A percentile compares a stretch with the other conserved stretches of the same genome.
These are phyloP conservation scores for Gymnopilus dilepis DNA, from an alignment of 768 basidiomycete genomes.

Conservation along the genomic window DNA sequence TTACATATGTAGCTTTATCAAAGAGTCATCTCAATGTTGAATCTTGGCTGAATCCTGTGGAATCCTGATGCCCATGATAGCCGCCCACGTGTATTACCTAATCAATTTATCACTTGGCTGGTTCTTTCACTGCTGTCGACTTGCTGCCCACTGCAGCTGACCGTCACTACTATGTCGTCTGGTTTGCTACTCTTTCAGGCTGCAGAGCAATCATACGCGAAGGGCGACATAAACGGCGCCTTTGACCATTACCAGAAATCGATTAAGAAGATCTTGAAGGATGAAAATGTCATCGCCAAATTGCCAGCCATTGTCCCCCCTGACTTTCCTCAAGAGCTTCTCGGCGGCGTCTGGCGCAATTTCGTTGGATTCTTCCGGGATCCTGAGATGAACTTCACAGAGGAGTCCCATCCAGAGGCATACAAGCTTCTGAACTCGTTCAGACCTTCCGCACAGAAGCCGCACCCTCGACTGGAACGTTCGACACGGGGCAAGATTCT, in stretches of 20 bases:
- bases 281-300: slow-evolving; percentile 5
- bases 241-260: slow-evolving; percentile 10
- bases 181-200: slow-evolving; percentile 6
- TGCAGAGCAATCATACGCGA: not conserved
- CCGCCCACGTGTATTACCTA: too few species aligned
- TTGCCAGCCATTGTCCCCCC: slow-evolving; percentile 9
- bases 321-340: slow-evolving; percentile 10
- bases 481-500: slow-evolving; percentile 8
- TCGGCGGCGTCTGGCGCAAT: slow-evolving; percentile 9
- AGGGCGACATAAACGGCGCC: not conserved
- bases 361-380: slow-evolving; percentile 9
- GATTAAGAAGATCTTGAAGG: slow-evolving; percentile 11
- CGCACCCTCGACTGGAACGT: slow-evolving; percentile 5
- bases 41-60: too few species aligned
- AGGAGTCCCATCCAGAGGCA: slow-evolving; percentile 9
- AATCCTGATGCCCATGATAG: too few species aligned
- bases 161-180: slow-evolving; percentile 5
- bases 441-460: slow-evolving; percentile 4
- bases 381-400: slow-evolving; percentile 7
- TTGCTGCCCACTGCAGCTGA: too few species aligned
- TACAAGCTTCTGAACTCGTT: slow-evolving; percentile 10
- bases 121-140: too few species aligned
- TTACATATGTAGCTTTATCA: too few species aligned
- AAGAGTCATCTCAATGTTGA: too few species aligned
- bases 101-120: too few species aligned